phyloP scores from a whole-genome alignment of 345 rosid species.

The Ricinus communis region DNA sequence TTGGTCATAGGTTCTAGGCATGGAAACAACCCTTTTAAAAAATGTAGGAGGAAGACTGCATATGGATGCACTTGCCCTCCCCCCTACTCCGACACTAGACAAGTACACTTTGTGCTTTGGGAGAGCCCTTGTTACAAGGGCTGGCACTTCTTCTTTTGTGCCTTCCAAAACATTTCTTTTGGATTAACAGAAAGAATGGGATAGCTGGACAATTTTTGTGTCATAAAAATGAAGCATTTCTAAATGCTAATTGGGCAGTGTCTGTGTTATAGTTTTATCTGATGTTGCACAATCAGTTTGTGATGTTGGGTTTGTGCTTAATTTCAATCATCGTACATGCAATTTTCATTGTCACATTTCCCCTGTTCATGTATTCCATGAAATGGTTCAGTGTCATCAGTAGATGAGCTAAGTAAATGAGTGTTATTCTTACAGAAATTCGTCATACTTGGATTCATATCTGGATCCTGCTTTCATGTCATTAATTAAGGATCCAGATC shows the following conservation, averaged over 20 bases:
- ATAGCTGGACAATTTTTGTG: background rate
- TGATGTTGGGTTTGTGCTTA: background rate
- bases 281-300: background rate
- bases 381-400: background rate
- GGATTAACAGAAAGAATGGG: background rate
- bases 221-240: background rate
- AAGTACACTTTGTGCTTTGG: no score
- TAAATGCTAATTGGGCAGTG: background rate
- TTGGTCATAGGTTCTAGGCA: no score
- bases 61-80: no score
- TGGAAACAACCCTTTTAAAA: no score
- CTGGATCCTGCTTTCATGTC: conserved; percentile 99
- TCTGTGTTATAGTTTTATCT: no score
- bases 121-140: no score
- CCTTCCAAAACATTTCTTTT: background rate
- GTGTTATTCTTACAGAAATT: conserved; percentile 59
- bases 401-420: conserved; percentile 11
- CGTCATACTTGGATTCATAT: conserved; percentile 73
- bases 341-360: background rate
- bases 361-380: background rate
- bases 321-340: background rate
- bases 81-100: no score
- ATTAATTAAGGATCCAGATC: conserved; percentile 91
- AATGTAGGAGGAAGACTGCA: no score
- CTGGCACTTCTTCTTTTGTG: background rate